Percentiles rank a stretch among this genome's conserved stretches.
Evolutionary conservation across 2,329 filamentous ascomycete genomes (phyloP).

Genomic region (Sporothrix luriei): DNA sequence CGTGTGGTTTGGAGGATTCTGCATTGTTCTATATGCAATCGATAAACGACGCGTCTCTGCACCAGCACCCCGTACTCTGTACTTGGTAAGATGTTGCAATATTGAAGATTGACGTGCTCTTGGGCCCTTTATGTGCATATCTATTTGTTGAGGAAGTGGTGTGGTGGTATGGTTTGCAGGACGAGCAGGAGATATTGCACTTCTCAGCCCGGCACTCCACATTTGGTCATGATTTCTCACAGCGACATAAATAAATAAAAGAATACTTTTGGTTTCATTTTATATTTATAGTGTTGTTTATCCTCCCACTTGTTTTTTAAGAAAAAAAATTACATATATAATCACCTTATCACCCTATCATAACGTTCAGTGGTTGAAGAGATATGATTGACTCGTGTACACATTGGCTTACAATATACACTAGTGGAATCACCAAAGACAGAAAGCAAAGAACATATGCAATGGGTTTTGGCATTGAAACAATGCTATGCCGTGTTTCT

Average conservation of each 20-base stretch:
- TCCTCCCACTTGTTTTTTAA: not conserved
- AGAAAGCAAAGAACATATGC: constrained; percentile 4
- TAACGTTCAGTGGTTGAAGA: no score
- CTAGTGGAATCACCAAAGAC: not conserved
- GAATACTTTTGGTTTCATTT: not conserved
- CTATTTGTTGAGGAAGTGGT: not conserved
- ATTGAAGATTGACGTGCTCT: not conserved
- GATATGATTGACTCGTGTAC: no score
- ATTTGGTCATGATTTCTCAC: not conserved
- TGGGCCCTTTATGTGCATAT: not conserved
- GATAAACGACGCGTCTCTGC: not conserved
- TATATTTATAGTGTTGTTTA: not conserved
- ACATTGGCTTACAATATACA: no score
- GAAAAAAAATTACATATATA: no score
- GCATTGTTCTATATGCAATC: not conserved
- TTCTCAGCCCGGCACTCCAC: not conserved
- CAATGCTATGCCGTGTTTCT: not conserved
- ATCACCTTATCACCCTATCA: no score
- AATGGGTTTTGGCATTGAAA: not conserved
- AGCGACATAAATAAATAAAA: not conserved
- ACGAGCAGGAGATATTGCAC: not conserved
- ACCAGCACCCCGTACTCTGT: not conserved
- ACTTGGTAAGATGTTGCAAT: constrained; percentile 17
- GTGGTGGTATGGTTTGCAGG: not conserved
- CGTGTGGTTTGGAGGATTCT: not conserved